Conservation (phyloP, 1,284 basidiomycete species). For the Abortiporus biennis region DNA sequence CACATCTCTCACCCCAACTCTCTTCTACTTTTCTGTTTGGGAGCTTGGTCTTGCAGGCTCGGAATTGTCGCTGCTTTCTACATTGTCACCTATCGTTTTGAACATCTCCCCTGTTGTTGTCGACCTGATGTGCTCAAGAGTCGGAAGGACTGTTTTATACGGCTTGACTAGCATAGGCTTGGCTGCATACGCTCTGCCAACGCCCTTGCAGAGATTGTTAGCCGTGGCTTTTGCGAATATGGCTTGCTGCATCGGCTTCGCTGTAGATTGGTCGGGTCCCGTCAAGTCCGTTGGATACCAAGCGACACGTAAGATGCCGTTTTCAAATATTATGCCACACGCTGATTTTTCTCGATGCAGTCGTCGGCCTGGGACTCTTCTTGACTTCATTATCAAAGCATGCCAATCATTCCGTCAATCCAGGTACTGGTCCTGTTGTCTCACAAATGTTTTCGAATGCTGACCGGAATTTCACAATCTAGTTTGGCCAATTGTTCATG, state of each 20-base stretch:
- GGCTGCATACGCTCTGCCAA: slow-evolving; percentile 50
- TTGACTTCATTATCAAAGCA: slow-evolving; percentile 72
- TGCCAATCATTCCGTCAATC: slow-evolving; percentile 77
- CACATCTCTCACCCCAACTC: slow-evolving; percentile 75
- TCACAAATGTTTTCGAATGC: too few relatives aligned
- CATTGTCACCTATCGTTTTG: slow-evolving; percentile 64
- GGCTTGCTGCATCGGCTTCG: slow-evolving; percentile 44
- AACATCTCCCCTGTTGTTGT: slow-evolving; percentile 33
- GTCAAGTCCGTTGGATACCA: slow-evolving; percentile 39
- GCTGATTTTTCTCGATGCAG: slow-evolving; percentile 28
- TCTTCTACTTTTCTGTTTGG: slow-evolving; percentile 95
- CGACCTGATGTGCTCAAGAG: slow-evolving; percentile 37
- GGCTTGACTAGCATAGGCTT: slow-evolving; percentile 53
- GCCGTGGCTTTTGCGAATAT: slow-evolving; percentile 52
- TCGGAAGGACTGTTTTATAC: slow-evolving; percentile 44
- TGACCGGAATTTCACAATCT: too few relatives aligned
- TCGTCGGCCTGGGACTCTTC: slow-evolving; percentile 62
- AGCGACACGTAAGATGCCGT: slow-evolving; percentile 44
- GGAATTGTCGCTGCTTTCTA: slow-evolving; percentile 63
- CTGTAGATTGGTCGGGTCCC: slow-evolving; percentile 48
- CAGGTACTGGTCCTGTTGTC: too few relatives aligned
- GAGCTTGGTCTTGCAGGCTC: slow-evolving; percentile 77
- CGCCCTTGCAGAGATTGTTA: slow-evolving; percentile 51
- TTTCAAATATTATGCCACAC: not conserved
- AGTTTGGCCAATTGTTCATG: slow-evolving; percentile 82